A percentile compares a stretch with the other conserved stretches of the same genome.
These are phyloP conservation scores for Trametes versicolor DNA, from an alignment of 1,284 basidiomycete species.

Conservation along the genomic window DNA sequence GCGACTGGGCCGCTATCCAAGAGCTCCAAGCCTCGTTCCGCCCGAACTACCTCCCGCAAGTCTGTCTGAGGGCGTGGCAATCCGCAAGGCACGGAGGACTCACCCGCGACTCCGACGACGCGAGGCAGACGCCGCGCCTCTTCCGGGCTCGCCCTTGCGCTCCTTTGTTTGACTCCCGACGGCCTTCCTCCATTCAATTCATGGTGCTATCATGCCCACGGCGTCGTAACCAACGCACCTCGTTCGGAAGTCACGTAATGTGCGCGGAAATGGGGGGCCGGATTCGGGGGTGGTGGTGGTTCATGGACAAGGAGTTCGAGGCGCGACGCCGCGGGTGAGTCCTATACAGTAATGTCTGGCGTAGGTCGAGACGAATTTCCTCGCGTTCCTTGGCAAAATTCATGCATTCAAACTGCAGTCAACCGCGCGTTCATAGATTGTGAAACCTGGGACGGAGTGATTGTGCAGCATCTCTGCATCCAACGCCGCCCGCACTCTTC, in stretches of 20 bases:
- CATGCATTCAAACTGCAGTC: not conserved
- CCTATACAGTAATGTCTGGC: not conserved
- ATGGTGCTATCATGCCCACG: not conserved
- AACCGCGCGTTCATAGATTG: not conserved
- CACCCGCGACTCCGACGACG: slow-evolving; percentile 2
- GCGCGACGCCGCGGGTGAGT: not conserved
- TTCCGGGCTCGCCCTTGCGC: slow-evolving; percentile 4
- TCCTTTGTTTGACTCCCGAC: slow-evolving; percentile 10
- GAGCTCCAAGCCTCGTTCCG: slow-evolving; percentile 15
- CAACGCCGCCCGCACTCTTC: not conserved
- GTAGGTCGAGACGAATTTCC: not conserved
- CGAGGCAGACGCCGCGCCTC: slow-evolving; percentile 10
- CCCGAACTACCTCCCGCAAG: not conserved
- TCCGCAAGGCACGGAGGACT: slow-evolving; percentile 13
- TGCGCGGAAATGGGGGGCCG: not conserved
- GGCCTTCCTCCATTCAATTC: slow-evolving; percentile 15
- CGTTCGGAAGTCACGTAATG: slow-evolving; percentile 2
- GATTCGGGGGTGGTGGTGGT: slow-evolving; percentile 13
- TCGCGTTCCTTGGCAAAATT: not conserved
- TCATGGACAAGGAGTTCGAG: slow-evolving; percentile 8
- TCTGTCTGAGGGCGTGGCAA: slow-evolving; percentile 21
- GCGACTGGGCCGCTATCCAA: slow-evolving; percentile 5
- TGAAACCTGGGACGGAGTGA: not conserved
- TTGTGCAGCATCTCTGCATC: not conserved
- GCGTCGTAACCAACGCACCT: not conserved